Evolutionary conservation across 371 early-diverging fungal genomes (phyloP), one percentile per base, ranked within the genome.

Genomic region (Apophysomyces ossiformis): DNA sequence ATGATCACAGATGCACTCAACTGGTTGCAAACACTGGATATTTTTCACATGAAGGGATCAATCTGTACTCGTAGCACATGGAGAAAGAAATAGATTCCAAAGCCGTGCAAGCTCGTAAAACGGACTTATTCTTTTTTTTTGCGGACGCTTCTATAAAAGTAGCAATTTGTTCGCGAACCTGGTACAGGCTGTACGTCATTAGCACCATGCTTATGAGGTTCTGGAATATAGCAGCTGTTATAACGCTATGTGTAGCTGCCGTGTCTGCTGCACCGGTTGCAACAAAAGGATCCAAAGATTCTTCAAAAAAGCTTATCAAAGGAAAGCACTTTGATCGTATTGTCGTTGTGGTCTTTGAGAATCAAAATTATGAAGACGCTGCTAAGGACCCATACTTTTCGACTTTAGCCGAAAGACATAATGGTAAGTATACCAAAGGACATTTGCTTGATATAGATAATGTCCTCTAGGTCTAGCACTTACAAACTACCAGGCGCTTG

Each of bases 291-390:
- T 60, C 41, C 5, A n/a, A 39, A 9, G 16, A 13, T 3, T 60
- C 45, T 37, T 39, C 44, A 12, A n/a, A 50, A 7, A 37, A 62
- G 4, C 32, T 70, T 12, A 66, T 59, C 58, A 67, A 70, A 32
- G 79, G 79, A 57, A 76, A 74, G 58, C 58, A 67, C 38, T 79
- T 74, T 66, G 79, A 79, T 57, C 77, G 77, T 41, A 61, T 79
- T 45, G 68, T 79, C 26, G 70, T 74, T 59, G 32, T 76, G 66
- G 65, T 74, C 61, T 69, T 79, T 37, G 84, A 84, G 46, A 84
- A 84, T 60, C 37, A 65, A n/a, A 66, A 76, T 60, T 81, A 75
- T 59, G 63, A 58, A 5, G 64, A 66, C 46, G 78, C 62, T 43
- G 37, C 60, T 5, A 39, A 47, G 11, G 71, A 78, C 41, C 70